Conservation (phyloP, 805 yeast species). For the Spathaspora girioi region DNA sequence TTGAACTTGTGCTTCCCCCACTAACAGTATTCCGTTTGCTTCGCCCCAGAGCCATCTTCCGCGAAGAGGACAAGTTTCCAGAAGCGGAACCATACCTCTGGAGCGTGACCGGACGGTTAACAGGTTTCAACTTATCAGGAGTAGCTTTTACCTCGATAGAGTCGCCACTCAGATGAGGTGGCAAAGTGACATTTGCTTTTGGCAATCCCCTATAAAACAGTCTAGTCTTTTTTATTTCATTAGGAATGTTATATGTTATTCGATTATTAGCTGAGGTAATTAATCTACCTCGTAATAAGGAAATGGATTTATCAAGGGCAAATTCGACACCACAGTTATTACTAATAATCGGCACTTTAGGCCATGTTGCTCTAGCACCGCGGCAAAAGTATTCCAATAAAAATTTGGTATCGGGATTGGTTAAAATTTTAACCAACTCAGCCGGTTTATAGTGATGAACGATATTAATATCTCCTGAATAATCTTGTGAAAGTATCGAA, state of each 20-base stretch:
- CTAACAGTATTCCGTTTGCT: constrained; percentile 14
- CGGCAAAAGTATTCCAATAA: constrained; percentile 64
- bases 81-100: constrained; percentile 23
- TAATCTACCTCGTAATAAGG: constrained; percentile 58
- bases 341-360: constrained; percentile 75
- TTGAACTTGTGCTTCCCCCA: not conserved
- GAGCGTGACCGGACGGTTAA: constrained; percentile 3
- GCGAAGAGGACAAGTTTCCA: not conserved
- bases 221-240: not conserved
- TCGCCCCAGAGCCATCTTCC: constrained; percentile 1
- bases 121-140: not conserved
- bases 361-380: constrained; percentile 95
- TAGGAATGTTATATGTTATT: constrained; percentile 4
- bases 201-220: constrained; percentile 2
- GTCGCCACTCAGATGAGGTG: not conserved
- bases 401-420: constrained; percentile 80
- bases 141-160: not conserved
- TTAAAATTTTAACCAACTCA: constrained; percentile 61
- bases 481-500: constrained; percentile 78
- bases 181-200: not conserved
- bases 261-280: constrained; percentile 29
- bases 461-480: constrained; percentile 92
- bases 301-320: constrained; percentile 76
- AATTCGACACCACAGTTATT: constrained; percentile 91
- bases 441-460: constrained; percentile 66